phyloP scores from a whole-genome alignment of 2,329 filamentous ascomycete genomes.

The Ophioceras dolichostomum region DNA sequence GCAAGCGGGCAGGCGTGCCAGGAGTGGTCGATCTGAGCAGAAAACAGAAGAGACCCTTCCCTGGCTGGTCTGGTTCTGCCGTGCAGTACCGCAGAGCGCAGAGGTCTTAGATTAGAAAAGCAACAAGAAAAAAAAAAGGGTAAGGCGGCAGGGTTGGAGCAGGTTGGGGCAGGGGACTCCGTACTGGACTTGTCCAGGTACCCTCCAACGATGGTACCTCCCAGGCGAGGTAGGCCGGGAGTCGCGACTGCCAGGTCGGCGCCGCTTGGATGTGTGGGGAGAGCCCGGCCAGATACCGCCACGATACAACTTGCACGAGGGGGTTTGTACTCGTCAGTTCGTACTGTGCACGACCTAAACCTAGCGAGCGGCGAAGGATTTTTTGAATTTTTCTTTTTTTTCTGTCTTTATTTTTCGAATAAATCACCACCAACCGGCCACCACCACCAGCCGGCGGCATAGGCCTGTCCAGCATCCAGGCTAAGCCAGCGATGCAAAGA shows the following conservation, averaged over 20 bases:
- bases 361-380: no score
- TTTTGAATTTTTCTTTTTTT: no score
- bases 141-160: slow-evolving; percentile 4
- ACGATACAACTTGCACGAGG: slow-evolving; percentile 1
- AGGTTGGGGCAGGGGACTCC: slow-evolving; percentile 1
- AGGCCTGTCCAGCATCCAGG: no score
- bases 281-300: not conserved
- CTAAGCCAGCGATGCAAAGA: no score
- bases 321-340: not conserved
- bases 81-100: slow-evolving; percentile 13
- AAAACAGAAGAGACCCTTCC: slow-evolving; percentile 8
- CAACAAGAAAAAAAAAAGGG: slow-evolving; percentile 5
- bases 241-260: slow-evolving; percentile 1
- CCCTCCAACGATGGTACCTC: not conserved
- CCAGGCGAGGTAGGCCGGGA: slow-evolving; percentile 1
- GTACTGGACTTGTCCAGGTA: slow-evolving; percentile 3
- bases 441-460: no score
- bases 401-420: no score
- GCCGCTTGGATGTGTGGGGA: not conserved
- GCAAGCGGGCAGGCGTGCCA: no score
- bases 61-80: no score
- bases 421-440: no score
- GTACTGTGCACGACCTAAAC: slow-evolving; percentile 2
- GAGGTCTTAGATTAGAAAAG: slow-evolving; percentile 11
- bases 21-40: slow-evolving; percentile 10